These are phyloP conservation scores for grape (Vitis vinifera) DNA, from an alignment of 164 flowering plant genomes.

Conservation along the genomic window ASM3070453v1 NC_081806.1:5018001-5018500, in stretches of 20 bases:
- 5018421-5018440: conserved; percentile 46
- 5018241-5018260: conserved; percentile 97
- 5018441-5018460: conserved; percentile 51
- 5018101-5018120: no score
- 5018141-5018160: no score
- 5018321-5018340: conserved; percentile 95
- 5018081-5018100: no score
- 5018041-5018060: no score
- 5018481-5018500: conserved; percentile 35
- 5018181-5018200: conserved; percentile 99
- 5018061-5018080: no score
- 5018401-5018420: conserved; percentile 57
- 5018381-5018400: conserved; percentile 99
- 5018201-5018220: conserved; percentile 99
- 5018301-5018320: conserved; percentile 96
- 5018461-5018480: conserved; percentile 52
- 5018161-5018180: conserved; percentile 97
- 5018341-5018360: conserved; percentile 87
- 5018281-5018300: conserved; percentile 98
- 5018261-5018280: conserved; percentile 99
- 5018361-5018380: conserved; percentile 83
- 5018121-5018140: no score
- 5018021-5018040: no score
- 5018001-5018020: no score
- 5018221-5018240: conserved; percentile 99